phyloP scores from a whole-genome alignment of 2,329 filamentous ascomycete genomes.

The Diaporthe capsici region DNA sequence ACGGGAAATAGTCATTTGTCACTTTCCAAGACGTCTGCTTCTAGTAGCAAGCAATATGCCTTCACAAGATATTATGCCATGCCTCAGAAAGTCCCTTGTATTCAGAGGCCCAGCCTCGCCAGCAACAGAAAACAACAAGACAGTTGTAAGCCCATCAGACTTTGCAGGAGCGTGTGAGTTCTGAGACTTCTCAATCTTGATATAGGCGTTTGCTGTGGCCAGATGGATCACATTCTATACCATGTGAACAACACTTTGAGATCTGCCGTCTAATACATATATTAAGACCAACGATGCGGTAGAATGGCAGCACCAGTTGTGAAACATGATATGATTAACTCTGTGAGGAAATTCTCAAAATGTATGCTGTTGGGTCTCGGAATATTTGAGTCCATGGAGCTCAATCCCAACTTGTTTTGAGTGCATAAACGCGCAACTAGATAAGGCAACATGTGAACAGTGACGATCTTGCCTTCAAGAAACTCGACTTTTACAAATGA shows the following conservation, averaged over 20 bases:
- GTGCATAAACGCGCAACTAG: neutral
- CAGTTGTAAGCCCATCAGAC: neutral
- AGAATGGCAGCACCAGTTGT: neutral
- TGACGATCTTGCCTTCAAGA: neutral
- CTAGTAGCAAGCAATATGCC: neutral
- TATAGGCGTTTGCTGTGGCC: neutral
- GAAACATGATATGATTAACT: neutral
- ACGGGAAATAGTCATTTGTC: neutral
- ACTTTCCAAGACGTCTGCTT: neutral
- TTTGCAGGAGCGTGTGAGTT: neutral
- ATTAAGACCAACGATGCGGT: neutral
- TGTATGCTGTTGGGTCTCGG: neutral
- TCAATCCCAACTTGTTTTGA: neutral
- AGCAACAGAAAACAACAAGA: neutral
- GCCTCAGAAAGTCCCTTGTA: neutral
- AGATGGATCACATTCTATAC: neutral
- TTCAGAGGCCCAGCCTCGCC: neutral
- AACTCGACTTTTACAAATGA: too few relatives aligned
- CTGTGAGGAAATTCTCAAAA: neutral
- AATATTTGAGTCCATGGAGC: neutral
- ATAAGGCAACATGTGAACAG: neutral
- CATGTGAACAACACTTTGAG: neutral
- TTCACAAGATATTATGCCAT: neutral
- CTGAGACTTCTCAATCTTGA: neutral
- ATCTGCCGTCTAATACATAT: neutral